phyloP scores from a whole-genome alignment of 257 asterid species.

The Henckelia pumila region DNA sequence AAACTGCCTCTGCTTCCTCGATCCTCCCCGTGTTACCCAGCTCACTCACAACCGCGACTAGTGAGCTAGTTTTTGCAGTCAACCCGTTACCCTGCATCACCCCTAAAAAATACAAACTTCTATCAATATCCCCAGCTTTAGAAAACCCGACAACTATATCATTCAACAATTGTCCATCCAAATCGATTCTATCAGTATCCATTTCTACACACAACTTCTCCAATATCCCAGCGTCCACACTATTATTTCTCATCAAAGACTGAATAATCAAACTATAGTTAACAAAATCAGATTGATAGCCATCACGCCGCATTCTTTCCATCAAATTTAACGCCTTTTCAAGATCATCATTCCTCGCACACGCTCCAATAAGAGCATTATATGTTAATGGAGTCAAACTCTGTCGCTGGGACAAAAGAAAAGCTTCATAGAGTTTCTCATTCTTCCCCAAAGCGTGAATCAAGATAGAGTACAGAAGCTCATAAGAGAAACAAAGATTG shows the following conservation, averaged over 20 bases:
- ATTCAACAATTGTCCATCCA: slow-evolving; percentile 76
- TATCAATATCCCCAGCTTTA: slow-evolving; percentile 66
- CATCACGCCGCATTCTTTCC: slow-evolving; percentile 82
- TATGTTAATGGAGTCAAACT: slow-evolving; percentile 79
- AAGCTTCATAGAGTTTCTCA: slow-evolving; percentile 90
- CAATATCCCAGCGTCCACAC: slow-evolving; percentile 51
- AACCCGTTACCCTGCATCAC: slow-evolving; percentile 78
- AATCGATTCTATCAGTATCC: slow-evolving; percentile 69
- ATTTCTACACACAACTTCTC: slow-evolving; percentile 68
- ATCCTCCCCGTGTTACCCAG: slow-evolving; percentile 75
- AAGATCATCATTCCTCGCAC: slow-evolving; percentile 85
- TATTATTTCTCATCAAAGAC: slow-evolving; percentile 55
- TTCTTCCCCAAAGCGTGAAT: slow-evolving; percentile 79
- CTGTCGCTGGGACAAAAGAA: slow-evolving; percentile 74
- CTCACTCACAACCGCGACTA: slow-evolving; percentile 57
- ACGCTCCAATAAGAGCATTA: slow-evolving; percentile 92
- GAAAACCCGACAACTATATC: slow-evolving; percentile 77
- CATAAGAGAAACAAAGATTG: slow-evolving; percentile 82
- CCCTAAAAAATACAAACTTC: slow-evolving; percentile 62
- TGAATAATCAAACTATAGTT: slow-evolving; percentile 87
- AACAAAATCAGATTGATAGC: slow-evolving; percentile 80
- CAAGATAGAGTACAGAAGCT: slow-evolving; percentile 77
- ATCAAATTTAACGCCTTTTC: slow-evolving; percentile 84
- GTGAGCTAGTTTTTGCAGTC: slow-evolving; percentile 65
- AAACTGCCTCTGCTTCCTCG: slow-evolving; percentile 90